A percentile compares a stretch with the other conserved stretches of the same genome.
phyloP scores from a whole-genome alignment of 352 stramenopile species.

The Globisporangium uncinulatum region DNA sequence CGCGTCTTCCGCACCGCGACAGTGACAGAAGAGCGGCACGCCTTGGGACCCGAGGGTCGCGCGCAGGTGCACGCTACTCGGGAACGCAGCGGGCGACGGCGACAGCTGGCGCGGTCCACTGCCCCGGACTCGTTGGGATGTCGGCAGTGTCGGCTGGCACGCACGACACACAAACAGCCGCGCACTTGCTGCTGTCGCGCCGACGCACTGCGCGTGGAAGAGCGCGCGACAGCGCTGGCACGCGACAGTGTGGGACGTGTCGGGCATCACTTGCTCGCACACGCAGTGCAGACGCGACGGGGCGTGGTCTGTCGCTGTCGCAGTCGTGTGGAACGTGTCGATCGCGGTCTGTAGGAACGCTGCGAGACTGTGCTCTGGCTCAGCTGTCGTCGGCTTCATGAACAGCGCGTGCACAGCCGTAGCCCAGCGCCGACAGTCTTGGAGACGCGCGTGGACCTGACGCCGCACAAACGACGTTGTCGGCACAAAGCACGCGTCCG shows the following conservation, averaged over 20 bases:
- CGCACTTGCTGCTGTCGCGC: background rate
- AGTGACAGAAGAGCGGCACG: slow-evolving; percentile 65
- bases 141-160: slow-evolving; percentile 12
- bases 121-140: background rate
- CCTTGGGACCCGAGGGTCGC: slow-evolving; percentile 13
- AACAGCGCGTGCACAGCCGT: slow-evolving; percentile 48
- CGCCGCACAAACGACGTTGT: slow-evolving; percentile 53
- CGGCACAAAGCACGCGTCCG: slow-evolving; percentile 52
- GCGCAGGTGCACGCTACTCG: slow-evolving; percentile 21
- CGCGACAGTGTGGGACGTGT: slow-evolving; percentile 37
- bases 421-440: slow-evolving; percentile 69
- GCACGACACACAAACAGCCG: slow-evolving; percentile 19
- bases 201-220: slow-evolving; percentile 62
- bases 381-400: slow-evolving; percentile 26
- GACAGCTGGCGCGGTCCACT: too few relatives aligned
- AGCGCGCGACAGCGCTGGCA: slow-evolving; percentile 44
- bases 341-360: slow-evolving; percentile 44
- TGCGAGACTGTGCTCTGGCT: slow-evolving; percentile 24
- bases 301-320: slow-evolving; percentile 9
- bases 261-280: slow-evolving; percentile 60
- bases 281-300: slow-evolving; percentile 50
- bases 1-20: slow-evolving; percentile 46
- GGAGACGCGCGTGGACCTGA: slow-evolving; percentile 51
- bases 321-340: slow-evolving; percentile 22
- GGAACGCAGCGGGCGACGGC: background rate